phyloP scores from a whole-genome alignment of 2,329 filamentous ascomycete genomes.

The Talaromyces sp. region DNA sequence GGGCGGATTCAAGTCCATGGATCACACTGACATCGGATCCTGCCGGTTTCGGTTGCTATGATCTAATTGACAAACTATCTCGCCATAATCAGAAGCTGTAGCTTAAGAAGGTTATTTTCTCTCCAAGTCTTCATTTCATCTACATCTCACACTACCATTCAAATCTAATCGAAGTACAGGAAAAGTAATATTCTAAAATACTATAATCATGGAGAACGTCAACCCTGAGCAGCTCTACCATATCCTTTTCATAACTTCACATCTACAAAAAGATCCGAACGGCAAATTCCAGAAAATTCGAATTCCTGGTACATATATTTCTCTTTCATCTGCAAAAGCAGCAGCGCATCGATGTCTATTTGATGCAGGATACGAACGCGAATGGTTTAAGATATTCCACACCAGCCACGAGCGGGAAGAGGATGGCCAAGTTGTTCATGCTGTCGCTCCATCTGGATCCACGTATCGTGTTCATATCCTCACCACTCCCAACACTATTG shows the following conservation, averaged over 20 bases:
- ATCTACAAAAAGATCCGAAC: slow-evolving; percentile 25
- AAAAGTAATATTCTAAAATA: not conserved
- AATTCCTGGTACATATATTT: slow-evolving; percentile 26
- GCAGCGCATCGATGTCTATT: slow-evolving; percentile 28
- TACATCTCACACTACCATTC: not conserved
- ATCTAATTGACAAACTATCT: not conserved
- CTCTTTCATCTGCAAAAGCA: slow-evolving; percentile 23
- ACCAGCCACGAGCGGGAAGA: slow-evolving; percentile 20
- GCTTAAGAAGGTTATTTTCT: not conserved
- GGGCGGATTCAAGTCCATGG: not conserved
- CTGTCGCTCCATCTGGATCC: slow-evolving; percentile 25
- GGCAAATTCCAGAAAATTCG: slow-evolving; percentile 26
- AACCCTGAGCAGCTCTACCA: slow-evolving; percentile 24
- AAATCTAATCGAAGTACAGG: not conserved
- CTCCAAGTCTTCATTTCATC: not conserved
- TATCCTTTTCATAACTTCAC: slow-evolving; percentile 24
- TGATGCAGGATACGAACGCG: slow-evolving; percentile 28
- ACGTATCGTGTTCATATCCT: slow-evolving; percentile 26
- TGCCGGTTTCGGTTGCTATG: not conserved
- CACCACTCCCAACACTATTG: slow-evolving; percentile 22
- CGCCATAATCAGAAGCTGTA: not conserved
- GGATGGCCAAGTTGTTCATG: slow-evolving; percentile 25
- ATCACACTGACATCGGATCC: not conserved
- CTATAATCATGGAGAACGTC: not conserved
- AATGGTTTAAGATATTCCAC: slow-evolving; percentile 28